Conservation (phyloP, 768 basidiomycete species). For the Tricholomella constricta region DNA sequence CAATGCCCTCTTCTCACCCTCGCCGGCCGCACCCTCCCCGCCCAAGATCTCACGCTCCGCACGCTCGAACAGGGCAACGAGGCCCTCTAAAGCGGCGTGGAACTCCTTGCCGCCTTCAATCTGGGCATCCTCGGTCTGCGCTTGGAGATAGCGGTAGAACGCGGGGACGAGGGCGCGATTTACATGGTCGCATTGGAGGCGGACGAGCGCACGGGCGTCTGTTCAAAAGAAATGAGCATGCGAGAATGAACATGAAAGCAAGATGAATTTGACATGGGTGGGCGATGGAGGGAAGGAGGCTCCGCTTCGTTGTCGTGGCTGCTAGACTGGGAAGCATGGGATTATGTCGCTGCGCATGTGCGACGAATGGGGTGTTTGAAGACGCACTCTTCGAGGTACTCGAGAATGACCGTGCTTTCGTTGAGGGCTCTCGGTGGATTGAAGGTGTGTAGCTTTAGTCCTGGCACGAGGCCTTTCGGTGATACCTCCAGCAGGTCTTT, state of each 20-base stretch:
- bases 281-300: conserved; percentile 56
- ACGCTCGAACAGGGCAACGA: conserved; percentile 59
- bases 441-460: conserved; percentile 54
- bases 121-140: conserved; percentile 58
- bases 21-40: conserved; percentile 39
- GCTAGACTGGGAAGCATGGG: conserved; percentile 51
- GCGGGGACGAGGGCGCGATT: conserved; percentile 65
- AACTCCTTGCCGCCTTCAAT: conserved; percentile 56
- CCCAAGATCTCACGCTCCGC: conserved; percentile 47
- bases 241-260: no score
- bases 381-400: conserved; percentile 75
- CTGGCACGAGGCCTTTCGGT: conserved; percentile 82
- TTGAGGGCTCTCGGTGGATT: conserved; percentile 64
- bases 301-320: conserved; percentile 44
- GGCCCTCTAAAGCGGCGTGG: conserved; percentile 46
- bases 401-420: conserved; percentile 80
- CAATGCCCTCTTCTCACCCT: conserved; percentile 40
- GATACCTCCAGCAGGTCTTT: conserved; percentile 77
- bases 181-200: conserved; percentile 69
- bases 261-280: conserved; percentile 71
- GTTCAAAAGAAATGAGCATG: no score
- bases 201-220: conserved; percentile 70
- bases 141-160: conserved; percentile 76
- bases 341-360: neutral
- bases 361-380: neutral